phyloP scores from a whole-genome alignment of 2,329 filamentous ascomycete species.

The Colletotrichum brevisporum region DNA sequence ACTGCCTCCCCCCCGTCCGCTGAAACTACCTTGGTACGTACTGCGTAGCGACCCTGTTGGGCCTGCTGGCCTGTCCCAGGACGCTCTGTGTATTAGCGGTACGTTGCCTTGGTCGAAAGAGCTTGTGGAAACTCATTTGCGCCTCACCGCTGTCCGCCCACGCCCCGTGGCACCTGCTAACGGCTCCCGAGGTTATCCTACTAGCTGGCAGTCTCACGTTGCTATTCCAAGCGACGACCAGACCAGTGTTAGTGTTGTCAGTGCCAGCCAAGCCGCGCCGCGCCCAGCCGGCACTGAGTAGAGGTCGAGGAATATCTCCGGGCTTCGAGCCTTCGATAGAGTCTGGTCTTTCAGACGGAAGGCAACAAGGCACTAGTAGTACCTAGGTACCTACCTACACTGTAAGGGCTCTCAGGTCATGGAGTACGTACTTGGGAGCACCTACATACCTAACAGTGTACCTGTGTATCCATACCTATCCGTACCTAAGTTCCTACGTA shows the following conservation, averaged over 20 bases:
- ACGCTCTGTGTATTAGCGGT: no score
- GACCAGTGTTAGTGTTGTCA: background rate
- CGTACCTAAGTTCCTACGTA: no score
- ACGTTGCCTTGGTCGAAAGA: no score
- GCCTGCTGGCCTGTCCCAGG: no score
- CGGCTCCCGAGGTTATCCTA: background rate
- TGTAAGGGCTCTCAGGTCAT: background rate
- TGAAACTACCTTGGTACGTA: slow-evolving; percentile 20
- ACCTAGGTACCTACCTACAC: no score
- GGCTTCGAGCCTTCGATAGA: no score
- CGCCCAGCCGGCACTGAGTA: slow-evolving; percentile 10
- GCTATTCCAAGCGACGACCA: slow-evolving; percentile 24
- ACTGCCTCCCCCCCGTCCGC: slow-evolving; percentile 2
- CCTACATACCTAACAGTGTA: no score
- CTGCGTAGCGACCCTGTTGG: background rate
- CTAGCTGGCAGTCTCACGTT: slow-evolving; percentile 6
- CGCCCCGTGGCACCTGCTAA: slow-evolving; percentile 24
- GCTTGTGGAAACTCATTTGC: slow-evolving; percentile 20
- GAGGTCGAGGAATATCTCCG: no score
- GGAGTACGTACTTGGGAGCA: background rate
- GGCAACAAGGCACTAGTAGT: no score
- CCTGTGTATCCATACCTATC: no score
- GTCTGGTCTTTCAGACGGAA: no score
- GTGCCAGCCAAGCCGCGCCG: slow-evolving; percentile 22
- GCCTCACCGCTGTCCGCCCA: slow-evolving; percentile 33